Evolutionary conservation across 805 yeast genomes (phyloP), one percentile per base, ranked within the genome.

Genomic region (Metschnikowia baotianmanensis): DNA sequence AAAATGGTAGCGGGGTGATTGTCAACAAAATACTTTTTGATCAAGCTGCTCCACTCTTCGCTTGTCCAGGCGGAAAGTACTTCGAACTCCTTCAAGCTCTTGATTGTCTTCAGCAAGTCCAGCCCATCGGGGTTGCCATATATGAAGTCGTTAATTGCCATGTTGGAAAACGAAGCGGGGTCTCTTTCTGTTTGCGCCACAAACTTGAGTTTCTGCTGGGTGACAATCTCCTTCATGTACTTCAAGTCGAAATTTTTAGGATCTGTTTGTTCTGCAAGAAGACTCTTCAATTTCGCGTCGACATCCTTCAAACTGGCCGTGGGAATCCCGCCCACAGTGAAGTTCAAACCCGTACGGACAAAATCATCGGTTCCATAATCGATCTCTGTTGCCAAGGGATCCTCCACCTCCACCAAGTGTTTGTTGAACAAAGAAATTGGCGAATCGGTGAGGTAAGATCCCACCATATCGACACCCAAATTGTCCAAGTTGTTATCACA

Each of bases 361-460:
- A 74, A 90, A 56, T 86, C 91, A 48, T 87, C 95, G 1, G 91
- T 82, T 55, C 80, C 78, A 50, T 72, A 81, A 21, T 74, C 80
- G 4, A 84, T 70, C 22, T 80, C 80, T 11, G 87, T 81, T 1
- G 96, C 91, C 37, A 80, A 63, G 1, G 98, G 96, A 34, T 86
- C 79, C 20, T 80, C 86, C 34, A 85, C 76, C 55, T 91, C 97
- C 17, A 90, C 86, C 46, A 93, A 70, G 43, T 74, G 62, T 52
- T 78, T 79, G 48, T 79, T 78, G 45, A 93, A 74, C 19, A 88
- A 70, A 2, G 97, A 85, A 32, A 87, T 78, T 0, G 96, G 80
- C 2, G 84, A 77, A 35, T 81, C 84, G 4, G 95, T 79, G 38
- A 91, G 72, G 58, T 91, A 93, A 20, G 77, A 72, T 15, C 88